Evolutionary conservation across 805 yeast species (phyloP).

Genomic region (Candida glaebosa): DNA sequence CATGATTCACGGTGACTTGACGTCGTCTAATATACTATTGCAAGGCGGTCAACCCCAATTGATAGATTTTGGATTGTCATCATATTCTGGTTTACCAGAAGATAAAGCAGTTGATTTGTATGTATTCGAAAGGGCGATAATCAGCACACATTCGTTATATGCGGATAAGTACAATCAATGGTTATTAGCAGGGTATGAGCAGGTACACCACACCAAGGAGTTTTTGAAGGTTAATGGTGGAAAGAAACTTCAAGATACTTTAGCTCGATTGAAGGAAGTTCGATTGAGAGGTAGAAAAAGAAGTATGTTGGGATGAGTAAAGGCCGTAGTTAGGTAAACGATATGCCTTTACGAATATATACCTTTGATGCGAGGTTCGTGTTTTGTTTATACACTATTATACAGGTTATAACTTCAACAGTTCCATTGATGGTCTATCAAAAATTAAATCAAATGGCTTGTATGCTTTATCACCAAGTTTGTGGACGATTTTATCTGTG

Average conservation of each 20-base stretch:
- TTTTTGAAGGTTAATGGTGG: slow-evolving; percentile 26
- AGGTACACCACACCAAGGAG: slow-evolving; percentile 29
- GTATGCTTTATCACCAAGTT: slow-evolving; percentile 7
- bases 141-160: slow-evolving; percentile 82
- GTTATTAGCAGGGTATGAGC: slow-evolving; percentile 68
- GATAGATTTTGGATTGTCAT: slow-evolving; percentile 90
- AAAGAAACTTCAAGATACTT: slow-evolving; percentile 49
- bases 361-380: background rate
- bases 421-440: slow-evolving; percentile 7
- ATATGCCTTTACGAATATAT: too few species aligned
- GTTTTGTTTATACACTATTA: slow-evolving; percentile 7
- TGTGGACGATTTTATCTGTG: background rate
- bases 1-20: slow-evolving; percentile 89
- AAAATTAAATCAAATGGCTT: slow-evolving; percentile 6
- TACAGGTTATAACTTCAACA: slow-evolving; percentile 4
- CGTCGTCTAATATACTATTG: slow-evolving; percentile 81
- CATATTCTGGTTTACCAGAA: slow-evolving; percentile 71
- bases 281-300: slow-evolving; percentile 92
- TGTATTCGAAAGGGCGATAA: slow-evolving; percentile 86
- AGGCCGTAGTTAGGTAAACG: too few species aligned
- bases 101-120: slow-evolving; percentile 97
- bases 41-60: slow-evolving; percentile 47
- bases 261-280: slow-evolving; percentile 73
- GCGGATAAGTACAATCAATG: slow-evolving; percentile 62
- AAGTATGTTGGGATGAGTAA: slow-evolving; percentile 71